Conservation (phyloP, 2,329 filamentous ascomycete species). For the Alternaria sp. region DNA sequence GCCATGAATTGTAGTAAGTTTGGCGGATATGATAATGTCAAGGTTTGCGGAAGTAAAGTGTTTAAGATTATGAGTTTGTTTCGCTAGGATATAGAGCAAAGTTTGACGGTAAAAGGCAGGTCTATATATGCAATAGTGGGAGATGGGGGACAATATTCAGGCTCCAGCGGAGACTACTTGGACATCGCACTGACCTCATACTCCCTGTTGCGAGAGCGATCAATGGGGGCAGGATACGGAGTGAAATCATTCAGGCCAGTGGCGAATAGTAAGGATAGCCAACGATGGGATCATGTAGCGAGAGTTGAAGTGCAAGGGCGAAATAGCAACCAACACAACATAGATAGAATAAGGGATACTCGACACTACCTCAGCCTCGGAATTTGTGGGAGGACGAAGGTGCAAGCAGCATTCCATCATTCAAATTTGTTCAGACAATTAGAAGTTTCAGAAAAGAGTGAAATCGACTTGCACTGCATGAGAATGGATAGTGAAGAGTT, state of each 20-base stretch:
- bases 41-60: background rate
- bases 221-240: background rate
- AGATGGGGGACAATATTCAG: background rate
- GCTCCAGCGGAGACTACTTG: background rate
- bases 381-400: too few relatives aligned
- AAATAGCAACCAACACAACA: background rate
- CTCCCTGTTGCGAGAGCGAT: background rate
- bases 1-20: background rate
- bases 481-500: background rate
- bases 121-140: background rate
- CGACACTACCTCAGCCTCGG: background rate
- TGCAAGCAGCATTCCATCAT: too few relatives aligned
- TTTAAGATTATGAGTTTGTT: background rate
- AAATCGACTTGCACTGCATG: background rate
- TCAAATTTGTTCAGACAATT: too few relatives aligned
- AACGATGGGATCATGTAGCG: rapidly evolving
- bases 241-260: background rate
- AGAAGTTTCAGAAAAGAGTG: background rate
- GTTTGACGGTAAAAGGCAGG: background rate
- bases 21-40: background rate
- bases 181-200: background rate
- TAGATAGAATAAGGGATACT: rapidly evolving
- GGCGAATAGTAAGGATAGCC: too few relatives aligned
- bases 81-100: rapidly evolving
- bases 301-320: background rate